Evolutionary conservation across 495 filamentous ascomycete species (phyloP).

Genomic region (Hypoxylon lienhwacheense): DNA sequence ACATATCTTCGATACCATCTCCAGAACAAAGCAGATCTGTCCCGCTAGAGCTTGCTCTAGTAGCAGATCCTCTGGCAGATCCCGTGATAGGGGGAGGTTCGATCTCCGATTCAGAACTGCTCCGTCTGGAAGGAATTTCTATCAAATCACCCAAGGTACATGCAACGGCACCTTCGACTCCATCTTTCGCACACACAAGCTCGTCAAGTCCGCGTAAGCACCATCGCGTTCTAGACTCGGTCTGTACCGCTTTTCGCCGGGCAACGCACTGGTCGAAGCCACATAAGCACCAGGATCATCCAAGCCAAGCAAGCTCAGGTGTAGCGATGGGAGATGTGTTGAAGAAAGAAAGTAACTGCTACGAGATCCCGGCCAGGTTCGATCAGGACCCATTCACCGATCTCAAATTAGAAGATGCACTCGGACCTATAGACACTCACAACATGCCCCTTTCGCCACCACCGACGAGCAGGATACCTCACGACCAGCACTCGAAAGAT

Average conservation of each 20-base stretch:
- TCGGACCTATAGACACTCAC: slow-evolving; percentile 11
- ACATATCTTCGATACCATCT: background rate
- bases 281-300: slow-evolving; percentile 13
- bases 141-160: slow-evolving; percentile 43
- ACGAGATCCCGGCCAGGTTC: slow-evolving; percentile 16
- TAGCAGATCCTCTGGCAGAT: slow-evolving; percentile 21
- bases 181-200: slow-evolving; percentile 9
- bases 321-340: slow-evolving; percentile 12
- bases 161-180: slow-evolving; percentile 30
- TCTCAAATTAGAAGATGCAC: slow-evolving; percentile 19
- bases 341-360: slow-evolving; percentile 4
- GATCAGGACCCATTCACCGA: slow-evolving; percentile 24
- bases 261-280: slow-evolving; percentile 29
- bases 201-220: slow-evolving; percentile 32
- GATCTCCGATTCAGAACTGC: slow-evolving; percentile 52
- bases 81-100: slow-evolving; percentile 40
- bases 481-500: slow-evolving; percentile 17
- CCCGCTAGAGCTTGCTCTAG: slow-evolving; percentile 16
- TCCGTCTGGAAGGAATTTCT: slow-evolving; percentile 50
- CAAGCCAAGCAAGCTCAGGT: background rate
- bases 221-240: slow-evolving; percentile 25
- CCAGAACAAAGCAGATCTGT: slow-evolving; percentile 20
- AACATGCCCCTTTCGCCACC: slow-evolving; percentile 39
- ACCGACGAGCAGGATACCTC: slow-evolving; percentile 39
- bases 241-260: slow-evolving; percentile 30